Conservation (phyloP, 2,329 filamentous ascomycete species). For the Trichoderma sp. region DNA sequence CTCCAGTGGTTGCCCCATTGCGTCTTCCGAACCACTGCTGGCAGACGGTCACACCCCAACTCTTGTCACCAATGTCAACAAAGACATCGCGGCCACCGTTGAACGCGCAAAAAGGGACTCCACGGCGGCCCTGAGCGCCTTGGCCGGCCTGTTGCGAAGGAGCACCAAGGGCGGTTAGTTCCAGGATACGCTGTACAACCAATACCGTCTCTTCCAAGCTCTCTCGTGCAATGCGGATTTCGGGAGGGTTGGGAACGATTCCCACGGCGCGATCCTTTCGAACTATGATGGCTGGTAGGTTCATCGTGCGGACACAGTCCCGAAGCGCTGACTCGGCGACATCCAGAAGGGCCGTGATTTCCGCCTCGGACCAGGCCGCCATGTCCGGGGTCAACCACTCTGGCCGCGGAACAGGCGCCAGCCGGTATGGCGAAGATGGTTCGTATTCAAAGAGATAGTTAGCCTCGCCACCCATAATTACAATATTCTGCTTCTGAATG, state of each 20-base stretch:
- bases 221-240: constrained; percentile 76
- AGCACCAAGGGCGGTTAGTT: constrained; percentile 65
- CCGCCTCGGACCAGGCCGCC: constrained; percentile 72
- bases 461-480: constrained; percentile 94
- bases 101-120: constrained; percentile 92
- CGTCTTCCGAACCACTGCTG: constrained; percentile 79
- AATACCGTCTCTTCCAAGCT: constrained; percentile 94
- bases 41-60: constrained; percentile 89
- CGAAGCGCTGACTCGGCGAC: constrained; percentile 81
- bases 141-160: constrained; percentile 32
- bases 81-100: constrained; percentile 98
- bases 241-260: constrained; percentile 65
- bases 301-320: constrained; percentile 78
- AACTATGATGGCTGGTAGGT: constrained; percentile 75
- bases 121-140: constrained; percentile 20
- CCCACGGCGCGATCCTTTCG: constrained; percentile 88
- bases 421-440: constrained; percentile 61
- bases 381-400: constrained; percentile 79
- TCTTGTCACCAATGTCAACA: constrained; percentile 98
- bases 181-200: constrained; percentile 88
- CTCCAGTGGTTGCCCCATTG: not conserved
- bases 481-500: constrained; percentile 72
- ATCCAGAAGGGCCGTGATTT: constrained; percentile 81
- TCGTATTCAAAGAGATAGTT: constrained; percentile 92
- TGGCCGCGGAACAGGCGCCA: constrained; percentile 65